A percentile compares a stretch with the other conserved stretches of the same genome.
These are phyloP conservation scores for Boletus rufocinnamomeus DNA, from an alignment of 768 basidiomycete genomes.

Conservation along the genomic window DNA sequence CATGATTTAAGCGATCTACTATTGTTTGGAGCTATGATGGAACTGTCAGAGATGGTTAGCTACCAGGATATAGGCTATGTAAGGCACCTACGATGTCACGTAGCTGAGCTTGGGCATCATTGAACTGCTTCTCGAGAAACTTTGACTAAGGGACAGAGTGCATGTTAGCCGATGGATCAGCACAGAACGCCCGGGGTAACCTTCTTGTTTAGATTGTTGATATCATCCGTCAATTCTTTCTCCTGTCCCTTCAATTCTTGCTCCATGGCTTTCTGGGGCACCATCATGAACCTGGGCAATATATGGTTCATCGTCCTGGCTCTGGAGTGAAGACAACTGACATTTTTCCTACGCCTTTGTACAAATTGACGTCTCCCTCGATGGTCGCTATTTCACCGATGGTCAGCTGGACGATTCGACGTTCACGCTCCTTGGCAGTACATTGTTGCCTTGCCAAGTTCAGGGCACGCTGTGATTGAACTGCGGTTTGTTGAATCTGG, in stretches of 20 bases:
- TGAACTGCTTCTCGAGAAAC: conserved; percentile 92
- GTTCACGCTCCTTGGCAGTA: conserved; percentile 81
- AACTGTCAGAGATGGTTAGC: conserved; percentile 25
- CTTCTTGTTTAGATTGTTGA: conserved; percentile 83
- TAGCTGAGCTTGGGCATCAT: conserved; percentile 84
- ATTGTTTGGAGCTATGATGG: conserved; percentile 32
- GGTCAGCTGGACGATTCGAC: conserved; percentile 86
- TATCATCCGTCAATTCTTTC: conserved; percentile 83
- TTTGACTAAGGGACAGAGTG: conserved; percentile 58
- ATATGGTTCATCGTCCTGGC: background rate
- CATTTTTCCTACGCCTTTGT: conserved; percentile 98
- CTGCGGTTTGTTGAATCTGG: conserved; percentile 90
- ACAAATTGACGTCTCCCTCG: conserved; percentile 75
- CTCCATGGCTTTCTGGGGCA: conserved; percentile 80
- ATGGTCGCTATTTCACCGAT: conserved; percentile 77
- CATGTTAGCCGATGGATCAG: background rate
- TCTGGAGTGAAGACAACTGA: conserved; percentile 32
- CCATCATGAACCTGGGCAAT: conserved; percentile 79
- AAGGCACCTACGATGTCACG: conserved; percentile 70
- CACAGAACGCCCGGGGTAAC: conserved; percentile 38
- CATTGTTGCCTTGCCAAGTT: conserved; percentile 75
- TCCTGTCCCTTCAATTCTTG: conserved; percentile 72
- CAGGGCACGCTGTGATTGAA: conserved; percentile 81
- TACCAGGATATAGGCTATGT: background rate
- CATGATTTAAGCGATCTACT: conserved; percentile 15